Evolutionary conservation across 1,284 basidiomycete genomes (phyloP), one percentile per base, ranked within the genome.

Genomic region (Pseudozyma sp.): DNA sequence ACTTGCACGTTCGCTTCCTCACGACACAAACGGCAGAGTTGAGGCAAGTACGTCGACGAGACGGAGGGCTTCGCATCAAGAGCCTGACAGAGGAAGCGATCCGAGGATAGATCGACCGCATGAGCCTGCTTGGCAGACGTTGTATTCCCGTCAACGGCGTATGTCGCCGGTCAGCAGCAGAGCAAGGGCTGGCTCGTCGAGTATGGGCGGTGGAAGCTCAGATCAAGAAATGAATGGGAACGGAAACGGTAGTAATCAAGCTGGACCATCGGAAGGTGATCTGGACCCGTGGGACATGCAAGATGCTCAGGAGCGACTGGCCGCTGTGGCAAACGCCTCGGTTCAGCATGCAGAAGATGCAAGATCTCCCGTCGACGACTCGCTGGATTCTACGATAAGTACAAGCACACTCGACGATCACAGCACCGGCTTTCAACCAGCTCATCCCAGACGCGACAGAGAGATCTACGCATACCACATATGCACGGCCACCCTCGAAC

Each of bases 381-480:
- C 45, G 39, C 13, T 19, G 10, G 31, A 48, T 10, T 16, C 49
- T 9, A 19, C 37, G 3, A 13, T 14, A 4, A 2, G 10, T 24
- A 17, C 48, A 31, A 1, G 11, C 4, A 3, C 17, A 7, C 42
- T 31, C 44, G 7, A 48, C 24, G 24, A 24, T 4, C 24, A 2
- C 4, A 24, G 24, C 24, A 24, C 24, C 24, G 24, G 24, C 24
- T 24, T 24, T 43, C 37, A 33, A 16, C 29, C 50, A 24, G 17
- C 3, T 24, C 29, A 31, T 30, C 29, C 11, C 35, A 17, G n/a
- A 11, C 33, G 4, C 9, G 7, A 7, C 9, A 30, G 56, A 3
- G 72, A 67, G 35, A 75, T 75, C 49, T 67, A 71, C 54, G 72
- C 72, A 19, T 77, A 77, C 45, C 71, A 77, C 40, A 46, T 77